Percentiles rank a stretch among this genome's conserved stretches.
Conservation (phyloP, 306 rosid species). For the Pyrus bretschneideri region DNA sequence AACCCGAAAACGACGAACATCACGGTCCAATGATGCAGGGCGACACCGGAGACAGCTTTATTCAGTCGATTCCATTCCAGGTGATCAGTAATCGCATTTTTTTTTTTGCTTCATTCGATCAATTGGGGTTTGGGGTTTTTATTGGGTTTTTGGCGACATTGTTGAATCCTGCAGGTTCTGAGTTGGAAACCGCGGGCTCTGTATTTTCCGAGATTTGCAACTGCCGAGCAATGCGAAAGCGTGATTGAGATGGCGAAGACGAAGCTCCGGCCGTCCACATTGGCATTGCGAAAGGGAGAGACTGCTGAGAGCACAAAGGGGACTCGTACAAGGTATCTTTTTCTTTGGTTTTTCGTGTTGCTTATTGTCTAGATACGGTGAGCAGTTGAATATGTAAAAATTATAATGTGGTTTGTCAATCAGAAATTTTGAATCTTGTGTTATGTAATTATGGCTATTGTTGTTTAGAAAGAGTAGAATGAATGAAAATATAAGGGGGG, state of each 20-base stretch:
- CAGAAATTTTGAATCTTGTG: background rate
- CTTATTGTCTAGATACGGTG: background rate
- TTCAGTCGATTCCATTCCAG: conserved; percentile 31
- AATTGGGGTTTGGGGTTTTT: background rate
- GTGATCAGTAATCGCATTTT: background rate
- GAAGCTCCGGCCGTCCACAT: conserved; percentile 42
- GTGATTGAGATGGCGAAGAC: conserved; percentile 42
- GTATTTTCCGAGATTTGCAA: conserved; percentile 34
- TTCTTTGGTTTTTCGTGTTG: background rate
- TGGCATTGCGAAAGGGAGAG: conserved; percentile 59
- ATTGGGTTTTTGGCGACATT: background rate
- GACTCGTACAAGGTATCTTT: conserved; percentile 57
- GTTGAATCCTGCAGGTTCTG: conserved; percentile 19
- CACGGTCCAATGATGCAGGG: conserved; percentile 13
- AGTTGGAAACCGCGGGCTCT: conserved; percentile 38
- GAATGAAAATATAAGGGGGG: background rate
- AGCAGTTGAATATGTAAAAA: background rate
- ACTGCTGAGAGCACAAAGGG: conserved; percentile 49
- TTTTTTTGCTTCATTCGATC: background rate
- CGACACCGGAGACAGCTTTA: conserved; percentile 20
- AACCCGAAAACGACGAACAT: background rate
- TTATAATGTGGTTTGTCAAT: background rate
- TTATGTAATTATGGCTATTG: background rate
- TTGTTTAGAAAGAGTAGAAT: background rate
- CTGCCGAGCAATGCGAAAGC: conserved; percentile 33